These are phyloP conservation scores for Silene latifolia DNA, from an alignment of 148 eudicot genomes.

Conservation along the genomic window DNA sequence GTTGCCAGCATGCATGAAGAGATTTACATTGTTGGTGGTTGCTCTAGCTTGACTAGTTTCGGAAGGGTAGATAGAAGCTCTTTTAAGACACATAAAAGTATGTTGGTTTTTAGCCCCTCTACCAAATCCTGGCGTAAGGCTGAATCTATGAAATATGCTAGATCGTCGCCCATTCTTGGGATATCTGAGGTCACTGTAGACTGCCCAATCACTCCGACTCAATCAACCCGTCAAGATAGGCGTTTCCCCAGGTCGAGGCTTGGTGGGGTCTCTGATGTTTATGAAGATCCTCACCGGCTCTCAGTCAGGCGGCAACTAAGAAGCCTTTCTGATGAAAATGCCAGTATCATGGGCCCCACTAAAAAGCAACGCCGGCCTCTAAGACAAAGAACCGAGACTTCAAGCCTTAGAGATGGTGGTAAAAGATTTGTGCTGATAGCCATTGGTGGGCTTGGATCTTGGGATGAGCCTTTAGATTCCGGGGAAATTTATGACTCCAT, in stretches of 20 bases:
- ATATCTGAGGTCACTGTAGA: conserved; percentile 58
- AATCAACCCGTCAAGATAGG: conserved; percentile 62
- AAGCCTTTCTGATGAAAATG: conserved; percentile 56
- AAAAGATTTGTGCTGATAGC: conserved; percentile 68
- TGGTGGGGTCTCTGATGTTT: conserved; percentile 85
- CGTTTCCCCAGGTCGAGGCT: conserved; percentile 60
- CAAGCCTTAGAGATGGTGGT: conserved; percentile 39
- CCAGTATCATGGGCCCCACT: conserved; percentile 20
- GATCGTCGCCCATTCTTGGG: conserved; percentile 82
- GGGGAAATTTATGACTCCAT: conserved; percentile 78
- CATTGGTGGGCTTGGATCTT: conserved; percentile 83
- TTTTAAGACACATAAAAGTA: conserved; percentile 81
- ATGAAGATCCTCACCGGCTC: conserved; percentile 93
- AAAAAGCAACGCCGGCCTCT: conserved; percentile 45
- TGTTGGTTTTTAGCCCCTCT: conserved; percentile 63
- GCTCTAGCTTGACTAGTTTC: conserved; percentile 75
- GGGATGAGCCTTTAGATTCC: conserved; percentile 93
- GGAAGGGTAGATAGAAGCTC: conserved; percentile 86
- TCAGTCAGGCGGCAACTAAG: conserved; percentile 80
- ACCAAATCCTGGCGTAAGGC: conserved; percentile 75
- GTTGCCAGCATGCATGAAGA: conserved; percentile 67
- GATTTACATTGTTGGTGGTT: conserved; percentile 81
- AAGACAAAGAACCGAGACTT: conserved; percentile 48
- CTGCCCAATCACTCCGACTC: conserved; percentile 44
- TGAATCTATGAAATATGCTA: conserved; percentile 80